Base-by-base conservation (phyloP, 352 stramenopile species). In the Halophytophthora batemanensis region DNA sequence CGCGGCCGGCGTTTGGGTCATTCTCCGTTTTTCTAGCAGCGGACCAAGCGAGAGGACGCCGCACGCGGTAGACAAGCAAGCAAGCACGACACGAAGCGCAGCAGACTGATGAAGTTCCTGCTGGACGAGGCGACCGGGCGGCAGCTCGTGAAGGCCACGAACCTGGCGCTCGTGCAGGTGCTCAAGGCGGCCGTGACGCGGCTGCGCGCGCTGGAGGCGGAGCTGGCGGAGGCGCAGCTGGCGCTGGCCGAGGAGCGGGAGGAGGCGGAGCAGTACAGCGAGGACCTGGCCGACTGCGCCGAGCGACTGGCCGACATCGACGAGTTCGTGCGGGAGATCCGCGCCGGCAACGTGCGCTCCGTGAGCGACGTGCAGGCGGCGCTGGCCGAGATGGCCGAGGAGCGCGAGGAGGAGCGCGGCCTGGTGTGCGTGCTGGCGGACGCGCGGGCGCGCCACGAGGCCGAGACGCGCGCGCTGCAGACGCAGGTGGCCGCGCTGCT, bases 281-380 rank as follows among this genome's bases (percentile, higher is more conserved):
- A 75, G 48, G 66, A 75, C 61, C 65, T 76, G 21, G 64, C 70
- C 40, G 66, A 73, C 53, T 76, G 66, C 43, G 51, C 64, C 56
- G 66, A 76, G 33, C 59, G 66, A 29, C 60, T 76, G 22, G 66
- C 64, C 35, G 66, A 76, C 47, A 76, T 76, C 12, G 60, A 76
- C 43, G 63, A 73, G 45, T 73, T 76, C 34, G 56, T 76, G 49
- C 55, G 56, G 28, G 66, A 76, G 42, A 48, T 76, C 14, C 31
- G 60, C 28, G 59, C 56, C 12, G 66, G 64, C 21, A 69, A 52
- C 39, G 60, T 76, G 10, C 47, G 42, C 31, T 70, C 63, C 2
- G 66, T 76, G 18, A 63, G 49, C 39, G 60, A 73, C 50, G 56
- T 71, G 21, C 48, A 51, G 1, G 52, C 59, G 3, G 63, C 66